phyloP scores from a whole-genome alignment of 2,329 filamentous ascomycete species.

The Venturia aucupariae region DNA sequence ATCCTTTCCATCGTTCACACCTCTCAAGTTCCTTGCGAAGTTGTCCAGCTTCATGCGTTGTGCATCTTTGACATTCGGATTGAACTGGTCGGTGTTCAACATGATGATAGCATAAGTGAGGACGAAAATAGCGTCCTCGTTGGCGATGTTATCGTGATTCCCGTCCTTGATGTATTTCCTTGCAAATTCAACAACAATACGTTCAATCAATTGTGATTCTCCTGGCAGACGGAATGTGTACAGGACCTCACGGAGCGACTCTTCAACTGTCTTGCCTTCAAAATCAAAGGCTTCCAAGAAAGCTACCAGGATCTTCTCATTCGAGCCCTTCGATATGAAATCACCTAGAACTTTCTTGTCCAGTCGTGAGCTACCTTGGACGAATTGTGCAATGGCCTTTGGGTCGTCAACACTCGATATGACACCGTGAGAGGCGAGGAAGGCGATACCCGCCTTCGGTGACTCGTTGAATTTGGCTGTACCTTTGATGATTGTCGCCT shows the following conservation, averaged over 20 bases:
- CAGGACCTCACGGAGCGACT: conserved; percentile 77
- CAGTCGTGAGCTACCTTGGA: conserved; percentile 77
- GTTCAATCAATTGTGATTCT: conserved; percentile 85
- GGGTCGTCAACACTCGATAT: conserved; percentile 69
- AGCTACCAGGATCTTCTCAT: conserved; percentile 72
- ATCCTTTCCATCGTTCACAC: conserved; percentile 76
- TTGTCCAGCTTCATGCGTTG: conserved; percentile 78
- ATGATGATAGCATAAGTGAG: conserved; percentile 95
- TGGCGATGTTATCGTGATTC: conserved; percentile 63
- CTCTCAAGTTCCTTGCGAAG: conserved; percentile 82
- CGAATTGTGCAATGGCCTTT: conserved; percentile 70
- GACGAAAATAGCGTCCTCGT: conserved; percentile 82
- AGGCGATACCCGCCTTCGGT: conserved; percentile 80
- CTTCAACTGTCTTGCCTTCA: conserved; percentile 73
- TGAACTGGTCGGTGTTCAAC: conserved; percentile 95
- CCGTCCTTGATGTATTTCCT: conserved; percentile 70
- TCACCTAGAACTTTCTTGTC: conserved; percentile 90
- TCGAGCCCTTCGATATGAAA: conserved; percentile 82
- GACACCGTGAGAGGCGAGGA: conserved; percentile 74
- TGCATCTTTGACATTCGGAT: conserved; percentile 70
- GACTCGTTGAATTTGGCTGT: conserved; percentile 91
- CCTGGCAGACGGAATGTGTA: conserved; percentile 90
- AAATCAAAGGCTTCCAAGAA: conserved; percentile 90
- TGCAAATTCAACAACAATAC: conserved; percentile 79
- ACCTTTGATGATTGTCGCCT: conserved; percentile 82